Evolutionary conservation across 2,329 filamentous ascomycete species (phyloP), one percentile per base, ranked within the genome.

Genomic region (Botrytis paeoniae): DNA sequence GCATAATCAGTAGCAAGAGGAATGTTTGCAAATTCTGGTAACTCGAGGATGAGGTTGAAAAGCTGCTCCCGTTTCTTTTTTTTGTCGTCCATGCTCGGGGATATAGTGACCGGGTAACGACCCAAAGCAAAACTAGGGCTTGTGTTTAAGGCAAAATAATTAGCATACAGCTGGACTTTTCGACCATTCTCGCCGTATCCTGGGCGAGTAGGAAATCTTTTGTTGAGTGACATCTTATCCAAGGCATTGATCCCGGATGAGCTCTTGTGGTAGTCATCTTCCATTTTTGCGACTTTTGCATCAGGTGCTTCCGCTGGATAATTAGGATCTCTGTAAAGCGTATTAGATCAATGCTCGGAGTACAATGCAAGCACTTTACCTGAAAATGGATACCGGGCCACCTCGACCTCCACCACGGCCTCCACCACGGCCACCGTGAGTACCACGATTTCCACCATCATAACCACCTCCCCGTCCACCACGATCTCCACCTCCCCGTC

Each of bases 181-280:
- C 72, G 75, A 6, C 80, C 80, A 25, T 75, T 72, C 4, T 77
- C 79, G 1, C 80, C 80, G 72, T 79, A 77, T 12, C 78, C 80
- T 41, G 80, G 80, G 9, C 80, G 78, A 43, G 74, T 51, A 43
- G 79, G 79, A 41, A 79, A 77, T 4, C 71, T 62, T 2, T 61
- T 7, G 25, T 65, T 73, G 1, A 76, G 45, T 1, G 74, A 75
- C 5, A 78, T 51, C 9, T 74, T 78, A 14, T 73, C 74, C 20
- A 79, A 35, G 37, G 69, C 75, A 63, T 65, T 64, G 32, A 78
- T 70, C 16, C 77, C 77, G 16, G 71, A 73, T 20, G 71, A 22
- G n/a, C 74, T 78, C 22, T 48, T 61, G 72, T 80, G 79, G 35
- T 80, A 80, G 0, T 68, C 45, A 68, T 81, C 74, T 72, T 83